These are phyloP conservation scores for Mycena sp. DNA, from an alignment of 1,284 basidiomycete species.

Conservation along the genomic window DNA sequence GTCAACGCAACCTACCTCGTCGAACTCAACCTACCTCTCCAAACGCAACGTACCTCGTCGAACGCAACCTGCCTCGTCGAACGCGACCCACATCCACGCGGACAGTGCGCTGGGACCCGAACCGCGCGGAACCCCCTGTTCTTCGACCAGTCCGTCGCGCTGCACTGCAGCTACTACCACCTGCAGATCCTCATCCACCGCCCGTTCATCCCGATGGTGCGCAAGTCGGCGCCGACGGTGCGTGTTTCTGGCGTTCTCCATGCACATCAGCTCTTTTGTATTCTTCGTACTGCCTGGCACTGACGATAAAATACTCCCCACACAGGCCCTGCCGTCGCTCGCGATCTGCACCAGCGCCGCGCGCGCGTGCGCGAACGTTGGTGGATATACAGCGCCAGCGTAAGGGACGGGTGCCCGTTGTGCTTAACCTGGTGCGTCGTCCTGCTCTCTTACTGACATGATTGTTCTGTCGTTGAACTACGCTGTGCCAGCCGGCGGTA, in stretches of 20 bases:
- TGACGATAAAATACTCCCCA: neutral
- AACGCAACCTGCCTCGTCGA: neutral
- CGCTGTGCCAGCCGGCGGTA: conserved; percentile 36
- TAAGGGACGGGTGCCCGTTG: conserved; percentile 18
- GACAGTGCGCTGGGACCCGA: conserved; percentile 29
- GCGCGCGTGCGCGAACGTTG: conserved; percentile 23
- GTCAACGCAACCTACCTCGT: too few relatives aligned
- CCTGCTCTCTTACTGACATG: neutral
- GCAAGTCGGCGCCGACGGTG: conserved; percentile 30
- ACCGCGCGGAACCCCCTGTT: conserved; percentile 18
- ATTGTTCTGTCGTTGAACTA: neutral
- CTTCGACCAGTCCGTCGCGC: conserved; percentile 27
- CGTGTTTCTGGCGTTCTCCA: neutral
- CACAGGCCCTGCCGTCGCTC: conserved; percentile 28
- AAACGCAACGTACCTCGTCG: too few relatives aligned
- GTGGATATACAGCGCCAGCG: conserved; percentile 22
- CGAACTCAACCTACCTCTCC: too few relatives aligned
- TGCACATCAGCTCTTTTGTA: too few relatives aligned
- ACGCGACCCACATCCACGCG: too few relatives aligned
- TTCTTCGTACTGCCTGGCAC: neutral
- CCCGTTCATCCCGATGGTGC: conserved; percentile 26
- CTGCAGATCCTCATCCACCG: conserved; percentile 27
- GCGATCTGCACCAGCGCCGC: conserved; percentile 30
- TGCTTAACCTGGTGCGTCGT: conserved; percentile 19
- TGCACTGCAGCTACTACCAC: conserved; percentile 22